Base-by-base conservation (phyloP, 352 stramenopile species). In the Globisporangium alternatum region DNA sequence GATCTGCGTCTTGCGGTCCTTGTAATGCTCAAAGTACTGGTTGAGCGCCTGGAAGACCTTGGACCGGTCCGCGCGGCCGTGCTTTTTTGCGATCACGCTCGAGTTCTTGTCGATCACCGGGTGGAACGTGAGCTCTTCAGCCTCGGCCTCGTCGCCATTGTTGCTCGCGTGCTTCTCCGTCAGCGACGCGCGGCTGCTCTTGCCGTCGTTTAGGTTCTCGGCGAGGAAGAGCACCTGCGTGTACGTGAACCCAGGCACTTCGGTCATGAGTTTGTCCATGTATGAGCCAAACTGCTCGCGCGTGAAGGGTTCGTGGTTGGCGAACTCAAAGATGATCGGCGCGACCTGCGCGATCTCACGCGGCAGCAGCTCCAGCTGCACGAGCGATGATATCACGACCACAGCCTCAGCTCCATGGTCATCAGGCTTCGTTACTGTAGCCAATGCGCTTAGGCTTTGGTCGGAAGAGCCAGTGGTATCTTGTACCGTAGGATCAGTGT, bases 91-190 rank as follows among this genome's bases (percentile, higher is more conserved):
- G 37, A 91, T 83, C 51, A 64, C 62, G 45, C 70, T 71, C 19
- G 85, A 94, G 56, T 90, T 89, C 64, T 80, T 84, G 69, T 91
- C 77, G 65, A 94, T 92, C 2, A 67, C 60, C 1, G 85, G 85
- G 13, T 65, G 69, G 56, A 92, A 90, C n/a, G 85, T 94, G 51
- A 91, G 63, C 52, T 94, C 78, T 4, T 74, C 61, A 22, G 73
- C 56, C 19, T 88, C 74, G 5, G 61, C 62, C 22, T 59, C 66
- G 51, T n/a, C 64, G 72, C 22, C 31, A 37, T 35, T 71, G 62
- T 17, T 74, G 57, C 41, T 71, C 31, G 33, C 64, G 57, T 33
- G 7, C 2, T 25, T 49, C 7, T 58, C 49, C 19, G 33, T n/a
- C 8, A n/a, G 28, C 56, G 62, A 47, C 66, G 64, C 9, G n/a